Conservation (phyloP, 257 asterid species). For the Solanum chiquidenum region DNA sequence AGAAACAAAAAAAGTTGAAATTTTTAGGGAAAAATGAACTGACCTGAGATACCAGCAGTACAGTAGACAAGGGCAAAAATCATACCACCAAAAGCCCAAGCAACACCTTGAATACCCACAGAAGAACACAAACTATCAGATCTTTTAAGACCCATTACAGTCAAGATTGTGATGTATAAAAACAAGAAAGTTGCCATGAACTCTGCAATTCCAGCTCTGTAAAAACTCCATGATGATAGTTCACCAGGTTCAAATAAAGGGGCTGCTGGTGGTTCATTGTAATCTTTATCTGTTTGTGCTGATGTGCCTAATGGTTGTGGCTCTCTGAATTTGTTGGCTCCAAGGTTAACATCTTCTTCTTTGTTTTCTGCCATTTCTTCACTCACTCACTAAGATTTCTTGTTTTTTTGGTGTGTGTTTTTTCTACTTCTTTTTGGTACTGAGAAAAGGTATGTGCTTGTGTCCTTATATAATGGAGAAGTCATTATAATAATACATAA, state of each 20-base stretch:
- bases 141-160: constrained; percentile 38
- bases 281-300: constrained; percentile 40
- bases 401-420: background rate
- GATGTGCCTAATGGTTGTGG: constrained; percentile 40
- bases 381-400: background rate
- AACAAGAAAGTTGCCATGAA: constrained; percentile 43
- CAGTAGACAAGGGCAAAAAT: constrained; percentile 48
- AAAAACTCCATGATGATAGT: constrained; percentile 39
- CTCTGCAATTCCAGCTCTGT: constrained; percentile 46
- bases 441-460: background rate
- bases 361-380: constrained; percentile 32
- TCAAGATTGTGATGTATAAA: constrained; percentile 32
- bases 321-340: constrained; percentile 39
- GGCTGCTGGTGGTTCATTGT: constrained; percentile 42
- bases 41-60: constrained; percentile 49
- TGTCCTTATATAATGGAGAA: background rate
- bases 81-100: constrained; percentile 56
- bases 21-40: background rate
- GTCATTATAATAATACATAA: background rate
- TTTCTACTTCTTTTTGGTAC: background rate
- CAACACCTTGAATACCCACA: constrained; percentile 45
- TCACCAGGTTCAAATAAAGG: constrained; percentile 46
- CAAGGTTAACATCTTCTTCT: constrained; percentile 40
- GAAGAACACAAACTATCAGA: constrained; percentile 29
- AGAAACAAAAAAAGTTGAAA: background rate